Percentiles rank a stretch among this genome's conserved stretches.
These are phyloP conservation scores for Termitomyces sp. DNA, from an alignment of 768 basidiomycete genomes.

Conservation along the genomic window DNA sequence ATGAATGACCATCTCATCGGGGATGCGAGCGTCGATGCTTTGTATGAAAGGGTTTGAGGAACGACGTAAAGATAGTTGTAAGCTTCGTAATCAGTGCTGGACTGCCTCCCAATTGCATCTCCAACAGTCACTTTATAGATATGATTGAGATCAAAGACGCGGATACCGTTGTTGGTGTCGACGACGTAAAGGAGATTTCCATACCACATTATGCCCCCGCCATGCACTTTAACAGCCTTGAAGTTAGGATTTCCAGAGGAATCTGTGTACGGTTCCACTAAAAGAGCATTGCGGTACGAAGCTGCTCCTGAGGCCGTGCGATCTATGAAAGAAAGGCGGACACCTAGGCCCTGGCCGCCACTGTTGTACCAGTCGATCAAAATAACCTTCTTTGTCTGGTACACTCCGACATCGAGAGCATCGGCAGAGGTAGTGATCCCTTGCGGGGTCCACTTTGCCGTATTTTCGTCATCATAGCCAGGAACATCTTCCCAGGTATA, in stretches of 20 bases:
- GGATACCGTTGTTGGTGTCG: slow-evolving; percentile 11
- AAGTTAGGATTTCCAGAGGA: slow-evolving; percentile 6
- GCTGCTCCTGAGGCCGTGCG: slow-evolving; percentile 2
- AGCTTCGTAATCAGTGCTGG: slow-evolving; percentile 8
- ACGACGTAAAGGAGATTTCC: slow-evolving; percentile 9
- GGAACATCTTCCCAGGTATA: slow-evolving; percentile 11
- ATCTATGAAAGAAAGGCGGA: slow-evolving; percentile 12
- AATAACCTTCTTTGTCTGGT: slow-evolving; percentile 10
- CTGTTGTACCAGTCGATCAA: slow-evolving; percentile 11
- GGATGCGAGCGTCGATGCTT: slow-evolving; percentile 3
- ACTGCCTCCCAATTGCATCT: slow-evolving; percentile 7
- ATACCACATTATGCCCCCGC: slow-evolving; percentile 12
- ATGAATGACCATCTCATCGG: slow-evolving; percentile 11
- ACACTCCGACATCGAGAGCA: slow-evolving; percentile 8
- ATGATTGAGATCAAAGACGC: slow-evolving; percentile 8
- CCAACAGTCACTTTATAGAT: slow-evolving; percentile 10
- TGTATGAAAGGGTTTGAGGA: slow-evolving; percentile 7
- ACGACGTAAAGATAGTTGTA: slow-evolving; percentile 10
- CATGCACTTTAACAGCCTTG: slow-evolving; percentile 8
- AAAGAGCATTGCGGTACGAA: slow-evolving; percentile 8
- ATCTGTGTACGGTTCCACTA: slow-evolving; percentile 11
- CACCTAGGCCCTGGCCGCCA: slow-evolving; percentile 3
- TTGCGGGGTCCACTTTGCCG: slow-evolving; percentile 11
- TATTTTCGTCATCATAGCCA: slow-evolving; percentile 10
- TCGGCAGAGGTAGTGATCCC: slow-evolving; percentile 13